Evolutionary conservation across 2,329 filamentous ascomycete species (phyloP).

Genomic region (Xylaria sp.): DNA sequence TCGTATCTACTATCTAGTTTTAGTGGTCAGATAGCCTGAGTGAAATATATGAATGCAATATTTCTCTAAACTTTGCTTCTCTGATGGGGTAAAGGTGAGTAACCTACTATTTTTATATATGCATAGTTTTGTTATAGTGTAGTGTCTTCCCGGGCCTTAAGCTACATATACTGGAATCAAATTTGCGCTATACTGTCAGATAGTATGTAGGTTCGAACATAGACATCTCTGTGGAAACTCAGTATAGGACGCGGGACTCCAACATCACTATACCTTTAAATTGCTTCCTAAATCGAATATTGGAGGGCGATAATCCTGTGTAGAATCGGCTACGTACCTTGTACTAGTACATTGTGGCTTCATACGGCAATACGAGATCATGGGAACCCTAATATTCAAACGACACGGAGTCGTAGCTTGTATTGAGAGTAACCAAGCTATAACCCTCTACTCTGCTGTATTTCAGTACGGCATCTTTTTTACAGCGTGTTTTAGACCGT

Average conservation of each 20-base stretch:
- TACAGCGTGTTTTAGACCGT: no score
- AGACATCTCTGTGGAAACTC: no score
- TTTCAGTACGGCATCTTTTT: background rate
- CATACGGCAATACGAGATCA: background rate
- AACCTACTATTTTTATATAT: no score
- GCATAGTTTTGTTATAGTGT: background rate
- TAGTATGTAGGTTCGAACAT: background rate
- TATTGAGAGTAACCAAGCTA: background rate
- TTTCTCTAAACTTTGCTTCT: background rate
- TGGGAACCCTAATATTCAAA: no score
- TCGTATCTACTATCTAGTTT: background rate
- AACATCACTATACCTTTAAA: background rate
- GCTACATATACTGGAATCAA: background rate
- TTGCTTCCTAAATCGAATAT: background rate
- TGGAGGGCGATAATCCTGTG: background rate
- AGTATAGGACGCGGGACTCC: no score
- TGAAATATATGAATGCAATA: background rate
- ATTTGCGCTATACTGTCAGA: background rate
- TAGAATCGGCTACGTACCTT: background rate
- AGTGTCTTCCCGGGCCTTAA: background rate
- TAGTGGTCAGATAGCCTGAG: background rate
- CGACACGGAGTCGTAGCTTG: no score
- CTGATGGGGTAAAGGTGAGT: background rate
- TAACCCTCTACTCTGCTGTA: background rate
- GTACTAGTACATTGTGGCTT: background rate